Evolutionary conservation across 106 monocot species (phyloP), one percentile per base, ranked within the genome.

Genomic region (Ottelia alismoides): DNA sequence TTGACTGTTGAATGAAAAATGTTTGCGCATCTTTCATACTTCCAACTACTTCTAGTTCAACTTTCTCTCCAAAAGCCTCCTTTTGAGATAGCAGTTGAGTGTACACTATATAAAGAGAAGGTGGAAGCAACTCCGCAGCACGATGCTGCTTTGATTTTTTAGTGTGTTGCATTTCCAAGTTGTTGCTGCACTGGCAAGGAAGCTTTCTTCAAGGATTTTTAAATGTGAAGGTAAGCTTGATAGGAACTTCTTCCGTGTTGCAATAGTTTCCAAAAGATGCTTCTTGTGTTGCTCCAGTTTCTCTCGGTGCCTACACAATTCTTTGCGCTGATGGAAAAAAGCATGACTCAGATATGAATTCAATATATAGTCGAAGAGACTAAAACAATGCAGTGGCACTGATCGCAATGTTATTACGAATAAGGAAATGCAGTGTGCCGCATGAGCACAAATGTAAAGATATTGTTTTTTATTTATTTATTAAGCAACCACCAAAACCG

Each of bases 191-290:
- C 70, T 32, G 98, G 90, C 47, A 99, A 73, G 26, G 98, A 80
- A 68, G 90, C 98, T 66, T 90, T 99, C 70, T 91, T 99, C 68
- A 99, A 69, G 46, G 90, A 74, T 59, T 99, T n/a, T 99, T 28
- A 99, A 70, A 77, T 99, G 86, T 40, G 86, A 85, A 22, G 98
- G 89, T 20, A 99, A 65, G 64, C 77, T 98, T 46, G 85, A 83
- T 17, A 99, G 81, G 49, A 99, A 99, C 61, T 78, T 90, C 65
- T 86, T 99, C 44, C 68, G 61, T 20, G 68, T 74, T 32, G 82
- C 67, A 69, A 99, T 90, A 14, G 56, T 80, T 26, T 80, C 77
- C 20, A 75, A 32, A 61, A 99, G 86, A 35, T 60, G 62, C 50
- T 51, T 83, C 67, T 74, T 99, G 12, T 69, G 69, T 26, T 73